These are phyloP conservation scores for Vinca minor DNA, from an alignment of 257 asterid species.

Conservation along the genomic window DNA sequence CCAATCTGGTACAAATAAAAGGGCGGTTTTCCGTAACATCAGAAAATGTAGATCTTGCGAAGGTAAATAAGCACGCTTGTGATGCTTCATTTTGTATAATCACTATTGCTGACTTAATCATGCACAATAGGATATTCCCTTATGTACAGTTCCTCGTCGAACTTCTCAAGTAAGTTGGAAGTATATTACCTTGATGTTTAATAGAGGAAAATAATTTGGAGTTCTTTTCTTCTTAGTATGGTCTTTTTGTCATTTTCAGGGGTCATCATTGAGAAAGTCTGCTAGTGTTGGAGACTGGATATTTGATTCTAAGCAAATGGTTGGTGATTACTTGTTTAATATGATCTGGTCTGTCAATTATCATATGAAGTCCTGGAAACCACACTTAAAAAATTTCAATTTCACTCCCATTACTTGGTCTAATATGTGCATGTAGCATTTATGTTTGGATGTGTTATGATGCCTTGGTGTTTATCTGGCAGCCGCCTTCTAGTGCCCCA, in stretches of 20 bases:
- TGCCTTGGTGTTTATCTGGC: conserved; percentile 25
- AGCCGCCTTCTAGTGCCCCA: conserved; percentile 61
- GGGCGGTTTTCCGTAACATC: conserved; percentile 98
- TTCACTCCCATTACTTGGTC: conserved; percentile 9
- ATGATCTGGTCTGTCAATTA: neutral
- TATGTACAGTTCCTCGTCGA: conserved; percentile 61
- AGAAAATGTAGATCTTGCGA: conserved; percentile 94
- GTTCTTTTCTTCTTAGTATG: conserved; percentile 23
- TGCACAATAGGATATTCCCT: conserved; percentile 70
- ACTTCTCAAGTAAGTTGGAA: conserved; percentile 57
- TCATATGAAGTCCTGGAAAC: neutral
- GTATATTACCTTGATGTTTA: conserved; percentile 16
- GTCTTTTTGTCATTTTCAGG: conserved; percentile 50
- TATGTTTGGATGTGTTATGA: conserved; percentile 5
- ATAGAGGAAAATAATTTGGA: conserved; percentile 16
- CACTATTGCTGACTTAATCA: conserved; percentile 37
- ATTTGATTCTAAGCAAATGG: conserved; percentile 67
- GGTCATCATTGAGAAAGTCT: conserved; percentile 77
- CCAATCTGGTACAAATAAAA: conserved; percentile 88
- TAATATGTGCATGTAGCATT: conserved; percentile 6
- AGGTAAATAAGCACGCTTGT: conserved; percentile 41
- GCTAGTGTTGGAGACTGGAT: conserved; percentile 96
- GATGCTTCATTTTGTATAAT: conserved; percentile 13
- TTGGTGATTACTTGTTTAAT: conserved; percentile 22
- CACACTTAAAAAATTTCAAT: too few species aligned